Evolutionary conservation across 306 rosid species (phyloP).

Genomic region (Vigna nakashimae): DNA sequence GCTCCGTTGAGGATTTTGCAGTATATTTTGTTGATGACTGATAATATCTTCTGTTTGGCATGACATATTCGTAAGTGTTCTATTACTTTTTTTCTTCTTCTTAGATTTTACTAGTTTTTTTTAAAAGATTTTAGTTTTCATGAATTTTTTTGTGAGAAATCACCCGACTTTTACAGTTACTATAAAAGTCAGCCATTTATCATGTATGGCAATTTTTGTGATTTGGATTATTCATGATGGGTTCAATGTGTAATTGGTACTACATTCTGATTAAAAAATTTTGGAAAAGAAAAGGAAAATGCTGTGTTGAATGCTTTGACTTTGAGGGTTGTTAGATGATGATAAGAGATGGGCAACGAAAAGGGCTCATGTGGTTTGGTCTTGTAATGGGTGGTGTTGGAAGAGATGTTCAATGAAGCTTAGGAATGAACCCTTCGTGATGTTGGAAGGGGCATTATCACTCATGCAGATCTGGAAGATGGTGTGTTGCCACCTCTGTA

Average conservation of each 20-base stretch:
- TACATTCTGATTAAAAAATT: background rate
- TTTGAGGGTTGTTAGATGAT: conserved; percentile 35
- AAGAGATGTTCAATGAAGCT: background rate
- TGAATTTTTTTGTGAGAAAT: background rate
- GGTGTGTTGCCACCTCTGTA: conserved; percentile 21
- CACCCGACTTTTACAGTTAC: background rate
- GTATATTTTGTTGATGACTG: conserved; percentile 80
- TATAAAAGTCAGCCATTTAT: background rate
- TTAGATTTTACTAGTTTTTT: background rate
- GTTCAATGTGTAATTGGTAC: background rate
- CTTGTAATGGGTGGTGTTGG: conserved; percentile 5
- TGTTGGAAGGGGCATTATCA: conserved; percentile 7
- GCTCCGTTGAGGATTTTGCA: conserved; percentile 78
- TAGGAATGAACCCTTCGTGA: too few relatives aligned
- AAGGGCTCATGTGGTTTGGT: conserved; percentile 22
- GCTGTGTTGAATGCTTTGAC: conserved; percentile 30
- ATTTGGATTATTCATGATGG: background rate
- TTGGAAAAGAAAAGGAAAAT: background rate
- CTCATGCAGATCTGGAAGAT: background rate
- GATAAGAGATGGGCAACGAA: background rate
- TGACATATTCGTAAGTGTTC: conserved; percentile 43
- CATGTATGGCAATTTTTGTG: background rate
- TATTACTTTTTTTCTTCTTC: background rate
- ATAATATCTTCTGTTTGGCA: conserved; percentile 54
- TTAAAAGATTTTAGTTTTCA: background rate